A percentile compares a stretch with the other conserved stretches of the same genome.
These are phyloP conservation scores for Karstenula rhodostoma DNA, from an alignment of 2,329 filamentous ascomycete genomes.

Conservation along the genomic window DNA sequence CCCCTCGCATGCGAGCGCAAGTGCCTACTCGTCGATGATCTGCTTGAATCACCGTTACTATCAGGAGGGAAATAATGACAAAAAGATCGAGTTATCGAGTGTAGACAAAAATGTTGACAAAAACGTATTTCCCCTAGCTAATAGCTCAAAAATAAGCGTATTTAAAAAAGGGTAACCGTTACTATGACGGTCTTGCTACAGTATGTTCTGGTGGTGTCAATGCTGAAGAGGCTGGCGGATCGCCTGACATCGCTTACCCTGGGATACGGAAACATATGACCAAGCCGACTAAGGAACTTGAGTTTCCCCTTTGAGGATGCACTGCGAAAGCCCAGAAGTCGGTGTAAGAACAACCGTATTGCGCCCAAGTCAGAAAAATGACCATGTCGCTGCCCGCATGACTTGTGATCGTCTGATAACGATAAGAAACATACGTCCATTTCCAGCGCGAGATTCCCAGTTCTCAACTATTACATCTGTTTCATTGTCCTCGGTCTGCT, in stretches of 20 bases:
- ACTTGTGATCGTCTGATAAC: neutral
- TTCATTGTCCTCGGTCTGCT: neutral
- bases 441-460: neutral
- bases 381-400: neutral
- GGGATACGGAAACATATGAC: neutral
- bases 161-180: too few relatives aligned
- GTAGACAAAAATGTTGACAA: too few relatives aligned
- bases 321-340: constrained; percentile 3
- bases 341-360: neutral
- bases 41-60: too few relatives aligned
- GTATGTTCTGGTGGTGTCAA: neutral
- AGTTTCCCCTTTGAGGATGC: constrained; percentile 11
- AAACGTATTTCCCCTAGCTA: too few relatives aligned
- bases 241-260: constrained; percentile 13
- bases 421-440: neutral
- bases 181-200: constrained; percentile 3
- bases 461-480: neutral
- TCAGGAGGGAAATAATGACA: too few relatives aligned
- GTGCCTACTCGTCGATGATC: neutral
- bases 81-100: too few relatives aligned
- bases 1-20: neutral
- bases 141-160: too few relatives aligned
- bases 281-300: too few relatives aligned
- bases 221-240: constrained; percentile 6
- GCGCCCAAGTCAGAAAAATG: constrained; percentile 3